Evolutionary conservation across 2,329 filamentous ascomycete species (phyloP), one percentile per base, ranked within the genome.

Genomic region (Alternaria rosae): DNA sequence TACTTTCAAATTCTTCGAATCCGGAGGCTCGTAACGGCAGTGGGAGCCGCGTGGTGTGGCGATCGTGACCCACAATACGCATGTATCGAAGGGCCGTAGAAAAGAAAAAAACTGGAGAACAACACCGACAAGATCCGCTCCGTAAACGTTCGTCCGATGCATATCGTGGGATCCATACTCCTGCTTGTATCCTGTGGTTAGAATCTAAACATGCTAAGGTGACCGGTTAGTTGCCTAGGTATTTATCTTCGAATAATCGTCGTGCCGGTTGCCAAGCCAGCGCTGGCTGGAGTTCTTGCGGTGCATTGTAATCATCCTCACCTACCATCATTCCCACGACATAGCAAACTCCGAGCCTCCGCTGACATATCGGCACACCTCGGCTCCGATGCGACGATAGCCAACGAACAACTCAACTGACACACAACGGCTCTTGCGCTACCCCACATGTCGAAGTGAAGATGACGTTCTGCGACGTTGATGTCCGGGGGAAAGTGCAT

Each of bases 401-500:
- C 57, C 47, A 54, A 32, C 32, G 12, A 21, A 15, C 30, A 42
- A n/a, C n/a, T 20, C 30, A 28, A 54, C 25, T 48, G 38, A 47
- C 25, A 42, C 32, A 23, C 42, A 54, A 20, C 43, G 32, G 32
- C 38, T 43, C 15, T 32, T 25, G 41, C 57, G 17, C 41, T 42
- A 47, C 41, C 54, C 53, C 54, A 57, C 58, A 60, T 51, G 17
- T 35, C 28, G 26, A 25, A 25, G 38, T 41, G 44, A 38, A 41
- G 45, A 53, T 62, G 54, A 62, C 59, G 59, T 62, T 55, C 11
- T 12, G 21, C 47, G 38, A 52, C 54, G 25, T 58, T 54, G 55
- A 59, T 50, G 50, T 62, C 35, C 45, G 47, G 41, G 30, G 17
- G 38, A 53, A 44, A 42, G 41, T 57, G 20, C 23, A 17, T 20